A percentile compares a stretch with the other conserved stretches of the same genome.
phyloP scores from a whole-genome alignment of 78 protist genomes.

The Emiliania huxleyi region DNA sequence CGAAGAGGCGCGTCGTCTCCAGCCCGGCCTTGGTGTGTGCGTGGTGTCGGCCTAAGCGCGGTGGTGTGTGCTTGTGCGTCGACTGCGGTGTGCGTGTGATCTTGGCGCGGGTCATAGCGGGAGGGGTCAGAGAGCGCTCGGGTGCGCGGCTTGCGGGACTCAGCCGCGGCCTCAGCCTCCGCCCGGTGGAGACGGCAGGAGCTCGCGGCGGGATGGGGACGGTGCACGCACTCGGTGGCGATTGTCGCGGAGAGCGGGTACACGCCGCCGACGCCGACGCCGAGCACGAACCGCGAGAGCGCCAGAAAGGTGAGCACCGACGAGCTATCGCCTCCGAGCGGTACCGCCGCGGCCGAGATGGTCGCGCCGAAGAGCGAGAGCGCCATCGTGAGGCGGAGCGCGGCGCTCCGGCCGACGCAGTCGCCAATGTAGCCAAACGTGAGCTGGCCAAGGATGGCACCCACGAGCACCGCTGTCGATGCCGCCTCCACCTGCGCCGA shows the following conservation, averaged over 20 bases:
- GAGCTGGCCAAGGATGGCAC: slow-evolving; percentile 31
- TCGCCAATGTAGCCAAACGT: slow-evolving; percentile 33
- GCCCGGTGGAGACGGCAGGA: no score
- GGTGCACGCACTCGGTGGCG: slow-evolving; percentile 51
- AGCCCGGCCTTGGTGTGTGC: no score
- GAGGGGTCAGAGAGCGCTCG: no score
- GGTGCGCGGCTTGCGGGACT: no score
- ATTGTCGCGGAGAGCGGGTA: slow-evolving; percentile 80
- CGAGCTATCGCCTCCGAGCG: not conserved
- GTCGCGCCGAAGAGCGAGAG: not conserved
- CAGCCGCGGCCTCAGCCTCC: no score
- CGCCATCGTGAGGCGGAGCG: not conserved
- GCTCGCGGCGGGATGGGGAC: no score
- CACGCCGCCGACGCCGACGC: slow-evolving; percentile 80
- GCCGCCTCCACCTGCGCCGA: not conserved
- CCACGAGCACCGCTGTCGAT: not conserved
- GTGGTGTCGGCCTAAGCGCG: no score
- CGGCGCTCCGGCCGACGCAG: not conserved
- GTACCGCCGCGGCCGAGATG: not conserved
- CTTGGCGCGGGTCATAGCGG: no score
- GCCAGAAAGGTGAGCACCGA: not conserved
- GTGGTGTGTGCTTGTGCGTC: no score
- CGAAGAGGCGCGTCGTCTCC: no score
- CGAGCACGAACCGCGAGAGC: slow-evolving; percentile 56
- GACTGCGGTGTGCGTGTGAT: no score